These are phyloP conservation scores for Pseudevernia furfuracea DNA, from an alignment of 495 filamentous ascomycete species.

Conservation along the genomic window DNA sequence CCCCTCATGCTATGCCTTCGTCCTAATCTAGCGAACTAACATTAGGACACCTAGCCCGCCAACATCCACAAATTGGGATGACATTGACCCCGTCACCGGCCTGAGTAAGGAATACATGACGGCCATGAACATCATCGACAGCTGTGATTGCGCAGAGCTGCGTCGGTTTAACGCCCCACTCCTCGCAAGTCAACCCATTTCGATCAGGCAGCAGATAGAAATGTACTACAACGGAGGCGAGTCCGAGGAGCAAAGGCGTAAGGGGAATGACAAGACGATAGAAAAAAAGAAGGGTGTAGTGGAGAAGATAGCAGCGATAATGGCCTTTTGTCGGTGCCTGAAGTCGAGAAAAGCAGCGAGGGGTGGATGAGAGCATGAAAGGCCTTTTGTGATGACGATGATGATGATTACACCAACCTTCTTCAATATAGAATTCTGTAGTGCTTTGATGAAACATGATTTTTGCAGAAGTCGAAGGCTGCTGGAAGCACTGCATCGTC, in stretches of 20 bases:
- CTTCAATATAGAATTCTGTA: not conserved
- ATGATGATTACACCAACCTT: no score
- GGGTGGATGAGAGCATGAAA: not conserved
- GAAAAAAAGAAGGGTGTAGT: not conserved
- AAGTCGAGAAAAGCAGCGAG: not conserved
- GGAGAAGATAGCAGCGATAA: not conserved
- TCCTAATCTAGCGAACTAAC: not conserved
- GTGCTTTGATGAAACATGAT: not conserved
- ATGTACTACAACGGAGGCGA: not conserved
- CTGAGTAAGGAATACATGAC: not conserved
- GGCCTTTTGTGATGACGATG: not conserved
- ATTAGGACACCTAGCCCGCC: not conserved
- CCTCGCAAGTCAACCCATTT: not conserved
- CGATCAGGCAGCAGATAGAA: not conserved
- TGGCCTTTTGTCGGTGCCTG: not conserved
- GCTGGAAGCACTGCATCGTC: not conserved
- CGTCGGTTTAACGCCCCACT: not conserved
- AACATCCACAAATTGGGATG: not conserved
- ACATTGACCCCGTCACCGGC: not conserved
- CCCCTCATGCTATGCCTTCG: not conserved
- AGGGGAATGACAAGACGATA: not conserved
- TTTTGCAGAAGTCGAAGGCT: not conserved
- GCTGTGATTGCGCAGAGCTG: slow-evolving; percentile 6
- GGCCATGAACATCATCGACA: slow-evolving; percentile 11
- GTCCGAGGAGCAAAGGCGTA: not conserved